Evolutionary conservation across 352 stramenopile species (phyloP).

Genomic region (Thraustochytrium striatum): DNA sequence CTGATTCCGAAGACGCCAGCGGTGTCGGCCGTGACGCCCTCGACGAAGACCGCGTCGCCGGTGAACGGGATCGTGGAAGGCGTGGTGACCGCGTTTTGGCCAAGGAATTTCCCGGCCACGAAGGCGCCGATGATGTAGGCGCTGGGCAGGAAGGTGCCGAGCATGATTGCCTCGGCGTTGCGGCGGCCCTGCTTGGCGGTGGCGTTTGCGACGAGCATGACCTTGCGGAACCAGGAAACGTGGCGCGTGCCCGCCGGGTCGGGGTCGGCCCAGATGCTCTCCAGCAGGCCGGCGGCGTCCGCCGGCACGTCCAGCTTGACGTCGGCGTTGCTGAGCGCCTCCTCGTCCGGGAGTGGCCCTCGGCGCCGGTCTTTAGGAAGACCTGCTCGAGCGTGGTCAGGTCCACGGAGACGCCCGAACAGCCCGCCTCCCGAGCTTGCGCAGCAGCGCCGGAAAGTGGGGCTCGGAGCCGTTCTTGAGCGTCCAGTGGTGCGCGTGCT

Average conservation of each 20-base stretch:
- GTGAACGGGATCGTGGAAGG: neutral
- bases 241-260: neutral
- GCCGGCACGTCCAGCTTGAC: neutral
- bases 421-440: neutral
- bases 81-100: neutral
- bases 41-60: neutral
- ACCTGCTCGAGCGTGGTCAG: slow-evolving; percentile 22
- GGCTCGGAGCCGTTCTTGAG: neutral
- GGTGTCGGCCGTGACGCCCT: neutral
- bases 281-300: neutral
- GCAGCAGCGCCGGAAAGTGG: slow-evolving; percentile 4
- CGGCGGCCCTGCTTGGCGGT: neutral
- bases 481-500: neutral
- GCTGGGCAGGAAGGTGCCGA: neutral
- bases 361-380: slow-evolving; percentile 29
- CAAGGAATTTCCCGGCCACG: neutral
- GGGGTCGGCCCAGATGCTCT: slow-evolving; percentile 4
- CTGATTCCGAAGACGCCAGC: neutral
- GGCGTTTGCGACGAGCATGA: neutral
- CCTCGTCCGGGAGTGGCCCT: neutral
- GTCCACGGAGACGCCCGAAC: neutral
- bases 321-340: neutral
- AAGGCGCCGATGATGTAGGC: slow-evolving; percentile 25
- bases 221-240: neutral
- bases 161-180: neutral